Base-by-base conservation (phyloP, 176 grass and related monocot species). In the Zizania latifolia region DNA sequence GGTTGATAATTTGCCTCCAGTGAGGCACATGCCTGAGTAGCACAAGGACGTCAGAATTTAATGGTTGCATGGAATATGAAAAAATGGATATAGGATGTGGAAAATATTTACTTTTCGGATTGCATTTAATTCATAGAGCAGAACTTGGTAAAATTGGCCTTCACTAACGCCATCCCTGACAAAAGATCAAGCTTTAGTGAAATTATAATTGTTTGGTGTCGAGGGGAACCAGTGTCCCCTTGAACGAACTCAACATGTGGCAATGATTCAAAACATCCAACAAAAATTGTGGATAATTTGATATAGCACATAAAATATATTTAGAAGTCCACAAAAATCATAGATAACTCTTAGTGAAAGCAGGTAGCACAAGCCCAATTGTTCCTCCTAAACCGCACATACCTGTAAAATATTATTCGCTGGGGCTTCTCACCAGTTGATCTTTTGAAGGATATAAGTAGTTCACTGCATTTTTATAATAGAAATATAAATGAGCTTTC, bases 391-490 rank as follows among this genome's bases (percentile, higher is more conserved):
- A 40, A 50, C 11, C 44, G 32, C 11, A 78, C 43, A 38, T 67
- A 83, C 89, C 89, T 88, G 68, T 92, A 92, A 78, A 88, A 92
- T 85, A 92, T 92, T 36, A 92, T 88, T 54, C 78, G 77, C 68
- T 85, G 67, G 21, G 86, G 82, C 70, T 84, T 83, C 70, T 67
- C 51, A 23, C 80, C 85, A 65, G 86, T 92, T 69, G 89, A 78
- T 62, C 36, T 86, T 73, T 81, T 80, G 74, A 92, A 92, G 27
- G 89, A 92, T 66, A 83, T 60, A 34, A 92, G 89, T 19, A 92
- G 82, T 58, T 86, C 90, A 75, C 86, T 92, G 79, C 48, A 75
- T 63, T 70, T 75, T 36, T 59, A 24, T 17, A 17, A 55, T 58
- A 34, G 32, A 22, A 79, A 53, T 53, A 53, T 53, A 53, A 53